Percentiles rank a stretch among this genome's conserved stretches.
These are phyloP conservation scores for Alternaria gaisen DNA, from an alignment of 2,329 filamentous ascomycete species.

Conservation along the genomic window DNA sequence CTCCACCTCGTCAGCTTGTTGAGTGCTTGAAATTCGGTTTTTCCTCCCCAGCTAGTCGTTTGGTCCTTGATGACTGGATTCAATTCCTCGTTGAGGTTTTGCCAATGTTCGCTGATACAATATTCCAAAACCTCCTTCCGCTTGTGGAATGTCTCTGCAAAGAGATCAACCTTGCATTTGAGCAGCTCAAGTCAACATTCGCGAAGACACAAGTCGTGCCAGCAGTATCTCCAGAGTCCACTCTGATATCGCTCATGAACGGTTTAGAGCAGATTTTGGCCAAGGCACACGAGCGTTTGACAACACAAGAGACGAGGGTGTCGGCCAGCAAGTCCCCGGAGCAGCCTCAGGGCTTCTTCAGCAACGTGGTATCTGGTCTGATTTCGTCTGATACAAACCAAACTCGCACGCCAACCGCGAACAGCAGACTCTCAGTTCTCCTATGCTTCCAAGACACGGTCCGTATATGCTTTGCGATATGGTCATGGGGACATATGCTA, in stretches of 20 bases:
- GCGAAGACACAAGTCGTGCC: slow-evolving; percentile 42
- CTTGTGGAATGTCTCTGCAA: slow-evolving; percentile 88
- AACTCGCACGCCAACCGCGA: slow-evolving; percentile 84
- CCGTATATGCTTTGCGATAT: slow-evolving; percentile 89
- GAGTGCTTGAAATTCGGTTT: slow-evolving; percentile 85
- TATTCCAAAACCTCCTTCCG: slow-evolving; percentile 90
- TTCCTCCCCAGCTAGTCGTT: slow-evolving; percentile 74
- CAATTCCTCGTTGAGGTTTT: slow-evolving; percentile 83
- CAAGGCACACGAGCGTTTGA: slow-evolving; percentile 81
- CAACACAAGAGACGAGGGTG: slow-evolving; percentile 76
- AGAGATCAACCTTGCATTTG: slow-evolving; percentile 78
- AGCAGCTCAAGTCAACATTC: slow-evolving; percentile 73
- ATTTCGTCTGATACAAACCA: slow-evolving; percentile 82
- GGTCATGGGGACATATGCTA: slow-evolving; percentile 81
- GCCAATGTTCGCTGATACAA: slow-evolving; percentile 81
- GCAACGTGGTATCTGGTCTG: slow-evolving; percentile 91
- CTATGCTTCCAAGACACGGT: slow-evolving; percentile 98
- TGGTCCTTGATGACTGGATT: slow-evolving; percentile 91
- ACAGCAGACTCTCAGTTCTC: slow-evolving; percentile 89
- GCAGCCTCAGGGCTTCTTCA: slow-evolving; percentile 86
- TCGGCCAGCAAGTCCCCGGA: slow-evolving; percentile 79
- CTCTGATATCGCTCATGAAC: slow-evolving; percentile 85
- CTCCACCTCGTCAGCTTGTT: slow-evolving; percentile 76
- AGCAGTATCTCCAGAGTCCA: slow-evolving; percentile 68
- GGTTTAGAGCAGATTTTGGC: slow-evolving; percentile 91